Base-by-base conservation (phyloP, 139 green algal species). In the Nannochloris sp. region DNA sequence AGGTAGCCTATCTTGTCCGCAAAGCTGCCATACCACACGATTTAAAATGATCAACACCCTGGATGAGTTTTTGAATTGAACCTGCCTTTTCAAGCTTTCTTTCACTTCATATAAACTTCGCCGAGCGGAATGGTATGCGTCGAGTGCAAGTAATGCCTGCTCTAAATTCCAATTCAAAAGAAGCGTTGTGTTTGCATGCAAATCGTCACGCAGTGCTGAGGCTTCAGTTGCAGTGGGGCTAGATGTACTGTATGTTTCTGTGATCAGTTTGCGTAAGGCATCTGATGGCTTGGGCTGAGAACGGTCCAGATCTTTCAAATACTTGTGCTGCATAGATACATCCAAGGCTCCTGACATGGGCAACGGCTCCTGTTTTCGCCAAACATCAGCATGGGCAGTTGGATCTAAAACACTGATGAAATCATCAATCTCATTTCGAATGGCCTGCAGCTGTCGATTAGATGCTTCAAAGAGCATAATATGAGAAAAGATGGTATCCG, bases 101-200 rank as follows among this genome's bases (percentile, higher is more conserved):
- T 72, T 79, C 10, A 71, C 44, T 5, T 66, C 44, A 19, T 57
- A 49, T 29, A 84, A 66, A 27, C 36, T 24, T 8, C 27, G 2
- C 8, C 55, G 58, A 12, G 70, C 59, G 8, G 61, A 57, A 4
- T 68, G 44, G 0, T 80, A 54, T 10, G 70, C 48, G 31, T 58
- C 58, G 18, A 23, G 34, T 1, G 70, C 66, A 4, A 54, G 67
- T 0, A 21, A 57, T 23, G 63, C 59, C 69, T 84, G 77, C 62
- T 84, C 69, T 64, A 67, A 36, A 23, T 65, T 64, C 77, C 77
- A 84, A 14, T 68, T 40, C 59, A 83, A 60, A 67, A 78, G 53
- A 62, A 84, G 67, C 8, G 34, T 40, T 40, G 34, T 40, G 6
- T 40, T 40, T 40, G 34, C 34, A 40, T 40, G 34, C 34, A 40